Evolutionary conservation across 1,139 yeast species (phyloP), one percentile per base, ranked within the genome.

Genomic region (Kodamaea derodonti): DNA sequence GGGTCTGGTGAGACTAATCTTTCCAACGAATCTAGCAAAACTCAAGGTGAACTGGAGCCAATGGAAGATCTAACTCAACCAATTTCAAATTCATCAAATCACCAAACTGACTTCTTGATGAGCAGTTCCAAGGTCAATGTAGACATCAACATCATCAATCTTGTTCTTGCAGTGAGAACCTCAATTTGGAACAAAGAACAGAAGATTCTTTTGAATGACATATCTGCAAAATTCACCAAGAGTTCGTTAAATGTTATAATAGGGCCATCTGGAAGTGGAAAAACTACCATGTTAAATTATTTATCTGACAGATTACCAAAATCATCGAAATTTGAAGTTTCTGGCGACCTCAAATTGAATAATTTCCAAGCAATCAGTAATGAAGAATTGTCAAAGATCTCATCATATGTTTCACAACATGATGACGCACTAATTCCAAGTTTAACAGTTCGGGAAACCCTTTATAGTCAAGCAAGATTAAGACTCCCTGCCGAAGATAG

Each of bases 211-310:
- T 58, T 84, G 32, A 55, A 72, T 26, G 61, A 71, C 14, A 60
- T 85, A 6, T 61, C 68, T 40, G 87, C 88, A 0, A 49, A 51
- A 4, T 85, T 86, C 54, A 58, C 65, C 27, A 76, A 84, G 2
- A 56, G 83, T 4, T 67, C 76, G 30, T 68, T 86, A n/a, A 86
- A 85, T 57, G 92, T 84, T 0, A 84, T 86, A 24, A 78, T 86
- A 83, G 95, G 95, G 0, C 95, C 95, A 0, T 84, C 94, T 1
- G 95, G 95, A 0, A 79, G 88, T 5, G 95, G 95, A 3, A 86
- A 86, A 51, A 80, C 94, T 0, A 81, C 95, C 0, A 56, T 85
- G 20, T 60, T 86, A 37, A 85, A 83, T 48, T 63, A 72, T 32
- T 62, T 86, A 28, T 80, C 94, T 11, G 78, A 81, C 15, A 65